These are phyloP conservation scores for Liquidambar formosana DNA, from an alignment of 164 flowering plant species.

Conservation along the genomic window DNA sequence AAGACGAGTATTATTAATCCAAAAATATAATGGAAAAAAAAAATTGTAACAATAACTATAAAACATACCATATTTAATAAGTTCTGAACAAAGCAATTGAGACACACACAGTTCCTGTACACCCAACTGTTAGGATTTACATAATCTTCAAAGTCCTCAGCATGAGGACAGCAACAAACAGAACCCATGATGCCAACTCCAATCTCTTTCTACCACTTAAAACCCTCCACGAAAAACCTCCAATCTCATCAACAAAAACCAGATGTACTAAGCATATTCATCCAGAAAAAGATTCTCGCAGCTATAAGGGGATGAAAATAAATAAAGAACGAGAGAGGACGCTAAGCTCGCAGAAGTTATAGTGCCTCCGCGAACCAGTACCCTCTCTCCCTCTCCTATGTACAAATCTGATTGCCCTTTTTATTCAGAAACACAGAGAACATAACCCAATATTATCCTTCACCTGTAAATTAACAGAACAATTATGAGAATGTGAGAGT, in stretches of 20 bases:
- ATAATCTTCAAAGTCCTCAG: constrained; percentile 67
- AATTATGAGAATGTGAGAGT: neutral
- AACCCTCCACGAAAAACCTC: constrained; percentile 1
- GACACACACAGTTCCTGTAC: constrained; percentile 70
- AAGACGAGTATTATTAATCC: no score
- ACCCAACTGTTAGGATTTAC: constrained; percentile 53
- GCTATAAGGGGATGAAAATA: neutral
- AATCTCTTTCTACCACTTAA: constrained; percentile 12
- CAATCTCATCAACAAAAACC: constrained; percentile 4
- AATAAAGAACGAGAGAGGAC: constrained; percentile 37
- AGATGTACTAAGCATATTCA: neutral
- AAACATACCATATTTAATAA: constrained; percentile 60
- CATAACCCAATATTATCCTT: constrained; percentile 2
- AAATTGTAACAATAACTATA: neutral
- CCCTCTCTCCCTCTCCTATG: constrained; percentile 38
- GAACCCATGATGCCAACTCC: constrained; percentile 61
- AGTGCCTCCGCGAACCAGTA: constrained; percentile 41
- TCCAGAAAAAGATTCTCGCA: neutral
- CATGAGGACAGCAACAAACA: constrained; percentile 75
- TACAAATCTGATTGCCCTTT: constrained; percentile 7
- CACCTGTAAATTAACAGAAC: constrained; percentile 25
- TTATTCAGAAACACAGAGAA: neutral
- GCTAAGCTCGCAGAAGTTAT: constrained; percentile 43
- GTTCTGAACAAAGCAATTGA: constrained; percentile 65
- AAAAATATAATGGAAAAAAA: neutral